Percentiles rank a stretch among this genome's conserved stretches.
phyloP scores from a whole-genome alignment of 2,329 filamentous ascomycete species.

The Bipolaris zeicola region DNA sequence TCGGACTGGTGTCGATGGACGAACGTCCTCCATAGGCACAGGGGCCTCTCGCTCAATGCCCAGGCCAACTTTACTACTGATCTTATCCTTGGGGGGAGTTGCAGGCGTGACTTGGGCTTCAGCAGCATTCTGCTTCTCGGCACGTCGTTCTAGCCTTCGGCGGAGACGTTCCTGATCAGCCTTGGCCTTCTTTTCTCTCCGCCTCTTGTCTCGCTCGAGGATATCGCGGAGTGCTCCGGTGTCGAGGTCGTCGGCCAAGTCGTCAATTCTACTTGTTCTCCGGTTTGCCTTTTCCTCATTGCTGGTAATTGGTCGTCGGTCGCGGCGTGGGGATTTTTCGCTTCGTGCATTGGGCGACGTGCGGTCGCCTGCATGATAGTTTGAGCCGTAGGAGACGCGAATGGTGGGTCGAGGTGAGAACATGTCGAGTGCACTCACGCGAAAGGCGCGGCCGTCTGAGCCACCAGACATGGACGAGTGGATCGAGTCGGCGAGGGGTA shows the following conservation, averaged over 20 bases:
- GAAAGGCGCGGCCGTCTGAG: conserved; percentile 77
- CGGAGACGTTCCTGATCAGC: conserved; percentile 71
- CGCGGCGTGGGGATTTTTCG: conserved; percentile 57
- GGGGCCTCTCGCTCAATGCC: conserved; percentile 62
- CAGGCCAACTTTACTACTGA: conserved; percentile 53
- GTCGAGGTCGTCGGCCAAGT: conserved; percentile 82
- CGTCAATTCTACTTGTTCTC: conserved; percentile 66
- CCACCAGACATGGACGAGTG: conserved; percentile 76
- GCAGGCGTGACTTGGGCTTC: conserved; percentile 62
- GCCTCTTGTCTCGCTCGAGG: conserved; percentile 85
- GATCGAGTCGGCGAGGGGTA: conserved; percentile 75
- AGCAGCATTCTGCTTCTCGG: conserved; percentile 65
- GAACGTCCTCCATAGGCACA: conserved; percentile 61
- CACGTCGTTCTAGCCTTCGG: conserved; percentile 67
- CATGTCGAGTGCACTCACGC: conserved; percentile 78
- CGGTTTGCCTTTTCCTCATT: conserved; percentile 56
- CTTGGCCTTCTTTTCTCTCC: conserved; percentile 74
- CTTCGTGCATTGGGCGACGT: conserved; percentile 50
- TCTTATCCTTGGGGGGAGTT: conserved; percentile 59
- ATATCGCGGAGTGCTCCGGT: conserved; percentile 83
- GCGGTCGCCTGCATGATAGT: conserved; percentile 54
- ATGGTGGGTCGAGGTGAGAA: conserved; percentile 85
- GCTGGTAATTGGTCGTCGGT: conserved; percentile 57
- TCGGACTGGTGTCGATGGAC: conserved; percentile 46
- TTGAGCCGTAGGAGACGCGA: conserved; percentile 70